Evolutionary conservation across 2,329 filamentous ascomycete species (phyloP), one percentile per base, ranked within the genome.

Genomic region (Fusarium sp.): DNA sequence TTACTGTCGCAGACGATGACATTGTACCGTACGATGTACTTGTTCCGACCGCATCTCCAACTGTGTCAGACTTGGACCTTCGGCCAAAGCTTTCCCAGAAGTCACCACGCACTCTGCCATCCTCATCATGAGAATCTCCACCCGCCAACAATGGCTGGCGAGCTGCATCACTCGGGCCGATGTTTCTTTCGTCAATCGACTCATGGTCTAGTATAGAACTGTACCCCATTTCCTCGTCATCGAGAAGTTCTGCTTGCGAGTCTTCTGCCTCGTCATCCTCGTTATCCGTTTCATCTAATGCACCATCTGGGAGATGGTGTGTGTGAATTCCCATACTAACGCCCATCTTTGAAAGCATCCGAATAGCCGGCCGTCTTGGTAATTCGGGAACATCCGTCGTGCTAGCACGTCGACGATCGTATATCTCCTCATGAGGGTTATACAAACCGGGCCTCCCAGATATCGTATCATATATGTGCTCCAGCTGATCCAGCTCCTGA

Each of bases 241-340:
- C 80, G 10, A 79, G 77, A n/a, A 79, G 76, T 25, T 78, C 79
- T 11, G 78, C 76, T 13, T 78, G 74, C 5, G 69, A 74, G n/a
- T 80, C 79, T 18, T 83, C 81, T 12, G 76, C 76, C 40, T 81
- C 80, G 16, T 79, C 76, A 9, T 78, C 75, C 16, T 82, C 81
- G 6, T 77, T 78, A 42, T 73, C 75, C 13, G 80, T 75, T 30
- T 83, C 80, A 16, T 86, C 84, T 8, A 93, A 84, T 16, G 92
- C 87, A 30, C 90, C 88, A 64, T 89, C 87, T 13, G 90, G 87
- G 4, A 97, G 83, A 62, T 90, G 90, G 72, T 95, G 92, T 6
- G 93, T 95, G 72, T 91, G 91, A 82, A 96, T 95, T 4, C 92
- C 92, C 69, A 94, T 86, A 73, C 86, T 93, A 28, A 93, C 86